These are phyloP conservation scores for Scalesia atractyloides DNA, from an alignment of 129 eudicot genomes.

Conservation along the genomic window DNA sequence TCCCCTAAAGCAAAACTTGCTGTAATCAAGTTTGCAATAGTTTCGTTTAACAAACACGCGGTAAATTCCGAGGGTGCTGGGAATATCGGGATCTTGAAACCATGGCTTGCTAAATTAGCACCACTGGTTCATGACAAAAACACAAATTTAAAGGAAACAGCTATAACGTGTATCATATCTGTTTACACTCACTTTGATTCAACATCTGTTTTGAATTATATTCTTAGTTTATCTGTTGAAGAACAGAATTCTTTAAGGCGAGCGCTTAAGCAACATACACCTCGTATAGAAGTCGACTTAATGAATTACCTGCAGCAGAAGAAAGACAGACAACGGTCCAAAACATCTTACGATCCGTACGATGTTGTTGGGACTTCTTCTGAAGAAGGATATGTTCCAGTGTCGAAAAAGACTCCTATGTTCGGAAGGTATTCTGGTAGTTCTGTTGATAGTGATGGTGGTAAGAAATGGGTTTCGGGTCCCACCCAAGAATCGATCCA, in stretches of 20 bases:
- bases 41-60: conserved; percentile 80
- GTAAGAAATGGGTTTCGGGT: conserved; percentile 73
- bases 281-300: conserved; percentile 97
- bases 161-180: conserved; percentile 86
- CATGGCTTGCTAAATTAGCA: conserved; percentile 90
- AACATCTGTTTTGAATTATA: conserved; percentile 68
- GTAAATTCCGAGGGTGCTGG: conserved; percentile 73
- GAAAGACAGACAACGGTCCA: conserved; percentile 81
- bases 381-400: conserved; percentile 80
- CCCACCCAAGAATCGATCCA: conserved; percentile 56
- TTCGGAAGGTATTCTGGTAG: conserved; percentile 81
- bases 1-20: conserved; percentile 97
- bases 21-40: conserved; percentile 80
- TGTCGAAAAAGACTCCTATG: conserved; percentile 63
- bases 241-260: conserved; percentile 93
- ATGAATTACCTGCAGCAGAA: conserved; percentile 94
- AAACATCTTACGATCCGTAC: conserved; percentile 74
- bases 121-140: conserved; percentile 90
- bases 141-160: conserved; percentile 81
- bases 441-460: conserved; percentile 80
- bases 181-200: conserved; percentile 88
- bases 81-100: conserved; percentile 72
- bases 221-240: conserved; percentile 91
- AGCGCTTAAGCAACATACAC: conserved; percentile 93
- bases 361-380: conserved; percentile 88